Conservation (phyloP, 768 basidiomycete genomes). For the Leccinum subgranulosum region DNA sequence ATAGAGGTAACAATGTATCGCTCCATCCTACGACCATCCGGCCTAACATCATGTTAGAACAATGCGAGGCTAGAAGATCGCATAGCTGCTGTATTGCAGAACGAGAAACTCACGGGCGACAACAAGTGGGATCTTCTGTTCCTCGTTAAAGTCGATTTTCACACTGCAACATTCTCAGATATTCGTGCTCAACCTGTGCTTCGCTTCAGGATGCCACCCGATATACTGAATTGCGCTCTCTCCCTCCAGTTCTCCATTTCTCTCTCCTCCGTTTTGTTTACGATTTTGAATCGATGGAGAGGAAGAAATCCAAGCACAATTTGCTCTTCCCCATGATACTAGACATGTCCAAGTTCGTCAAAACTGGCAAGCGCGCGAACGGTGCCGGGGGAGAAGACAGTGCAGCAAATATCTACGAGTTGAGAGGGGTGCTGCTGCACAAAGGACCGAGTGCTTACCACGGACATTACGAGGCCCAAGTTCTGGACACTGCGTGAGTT, state of each 20-base stretch:
- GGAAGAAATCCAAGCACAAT: conserved; percentile 82
- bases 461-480: conserved; percentile 86
- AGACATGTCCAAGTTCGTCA: conserved; percentile 68
- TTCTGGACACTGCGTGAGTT: conserved; percentile 66
- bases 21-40: neutral
- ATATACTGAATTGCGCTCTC: conserved; percentile 60
- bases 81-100: conserved; percentile 58
- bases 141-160: neutral
- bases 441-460: conserved; percentile 91
- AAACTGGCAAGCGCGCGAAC: conserved; percentile 23
- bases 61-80: conserved; percentile 73
- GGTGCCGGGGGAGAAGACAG: conserved; percentile 16
- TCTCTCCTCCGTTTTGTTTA: conserved; percentile 93
- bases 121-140: conserved; percentile 56
- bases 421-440: conserved; percentile 84
- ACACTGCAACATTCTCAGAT: conserved; percentile 42
- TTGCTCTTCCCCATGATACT: conserved; percentile 75
- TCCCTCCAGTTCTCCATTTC: conserved; percentile 90
- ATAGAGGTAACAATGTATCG: conserved; percentile 50
- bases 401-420: conserved; percentile 58
- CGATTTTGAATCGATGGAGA: conserved; percentile 70
- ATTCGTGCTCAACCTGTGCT: conserved; percentile 75
- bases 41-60: conserved; percentile 40
- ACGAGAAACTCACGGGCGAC: conserved; percentile 76
- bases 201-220: conserved; percentile 76